Percentiles rank a stretch among this genome's conserved stretches.
These are phyloP conservation scores for Suhomyces anneliseae DNA, from an alignment of 1,139 yeast genomes.

Conservation along the genomic window DNA sequence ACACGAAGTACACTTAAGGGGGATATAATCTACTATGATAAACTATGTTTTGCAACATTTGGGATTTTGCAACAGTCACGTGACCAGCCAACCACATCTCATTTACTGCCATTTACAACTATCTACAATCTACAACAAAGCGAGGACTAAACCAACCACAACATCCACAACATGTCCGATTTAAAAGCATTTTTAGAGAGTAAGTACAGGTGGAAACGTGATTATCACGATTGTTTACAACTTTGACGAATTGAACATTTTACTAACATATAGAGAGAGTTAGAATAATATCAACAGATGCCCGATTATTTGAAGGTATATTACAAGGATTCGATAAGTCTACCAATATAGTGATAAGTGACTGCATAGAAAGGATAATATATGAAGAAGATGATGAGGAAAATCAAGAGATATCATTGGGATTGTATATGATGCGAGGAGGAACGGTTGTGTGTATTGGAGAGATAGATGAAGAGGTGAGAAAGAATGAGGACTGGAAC, in stretches of 20 bases:
- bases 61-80: not conserved
- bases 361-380: conserved; percentile 57
- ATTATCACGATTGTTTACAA: not conserved
- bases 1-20: not conserved
- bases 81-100: not conserved
- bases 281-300: conserved; percentile 81
- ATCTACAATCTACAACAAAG: not conserved
- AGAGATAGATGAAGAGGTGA: conserved; percentile 56
- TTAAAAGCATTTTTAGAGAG: conserved; percentile 39
- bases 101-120: not conserved
- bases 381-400: conserved; percentile 44
- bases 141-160: not conserved
- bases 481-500: conserved; percentile 57
- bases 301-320: conserved; percentile 67
- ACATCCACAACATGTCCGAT: conserved; percentile 31
- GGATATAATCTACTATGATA: not conserved
- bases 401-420: conserved; percentile 52
- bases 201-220: conserved; percentile 24
- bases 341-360: conserved; percentile 67
- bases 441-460: conserved; percentile 81
- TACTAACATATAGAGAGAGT: conserved; percentile 54
- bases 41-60: not conserved
- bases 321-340: conserved; percentile 81
- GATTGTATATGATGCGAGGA: conserved; percentile 74
- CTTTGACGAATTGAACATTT: too few relatives aligned